Base-by-base conservation (phyloP, 2,329 filamentous ascomycete species). In the Leptosphaerulina australis region DNA sequence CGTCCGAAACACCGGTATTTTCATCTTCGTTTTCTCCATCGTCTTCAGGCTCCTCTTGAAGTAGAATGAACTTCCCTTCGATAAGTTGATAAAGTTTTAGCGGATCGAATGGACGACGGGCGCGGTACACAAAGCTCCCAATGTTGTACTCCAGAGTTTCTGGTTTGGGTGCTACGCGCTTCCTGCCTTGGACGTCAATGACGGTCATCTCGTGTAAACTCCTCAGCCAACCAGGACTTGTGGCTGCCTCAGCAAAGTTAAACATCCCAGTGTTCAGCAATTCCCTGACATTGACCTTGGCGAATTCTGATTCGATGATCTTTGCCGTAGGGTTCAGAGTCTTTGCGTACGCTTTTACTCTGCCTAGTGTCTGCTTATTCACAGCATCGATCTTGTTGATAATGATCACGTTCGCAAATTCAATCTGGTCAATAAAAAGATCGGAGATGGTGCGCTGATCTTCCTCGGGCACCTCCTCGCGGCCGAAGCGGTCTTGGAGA, bases 71-170 rank as follows among this genome's bases (percentile, higher is more conserved):
- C 26, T 76, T 76, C 43, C 75, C 74, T 41, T 76, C 66, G 1
- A 77, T 62, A 8, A 75, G 65, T 5, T 64, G 63, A 52, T 75
- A 77, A 0, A 77, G 61, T 12, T 74, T 71, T 25, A 71, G 57
- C 4, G 75, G 74, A 33, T 76, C 69, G 43, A 77, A 77, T 0
- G 74, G 74, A 4, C 71, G 64, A 4, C 82, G 76, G 0, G 83
- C 81, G 1, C 79, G 76, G 66, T 90, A 90, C 10, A 90, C 83
- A 58, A 88, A 88, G 64, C 83, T 90, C 26, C 83, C 81, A 9
- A 90, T 86, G 6, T 85, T 85, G 63, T 89, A 89, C 76, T 89
- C 87, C 45, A 89, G 78, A 0, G 86, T 89, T 72, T 90, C 87
- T 0, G 87, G 87, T 64, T 83, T 88, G 0, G 85, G 85, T 0